phyloP scores from a whole-genome alignment of 768 basidiomycete species.

The Hydnomerulius pinastri region DNA sequence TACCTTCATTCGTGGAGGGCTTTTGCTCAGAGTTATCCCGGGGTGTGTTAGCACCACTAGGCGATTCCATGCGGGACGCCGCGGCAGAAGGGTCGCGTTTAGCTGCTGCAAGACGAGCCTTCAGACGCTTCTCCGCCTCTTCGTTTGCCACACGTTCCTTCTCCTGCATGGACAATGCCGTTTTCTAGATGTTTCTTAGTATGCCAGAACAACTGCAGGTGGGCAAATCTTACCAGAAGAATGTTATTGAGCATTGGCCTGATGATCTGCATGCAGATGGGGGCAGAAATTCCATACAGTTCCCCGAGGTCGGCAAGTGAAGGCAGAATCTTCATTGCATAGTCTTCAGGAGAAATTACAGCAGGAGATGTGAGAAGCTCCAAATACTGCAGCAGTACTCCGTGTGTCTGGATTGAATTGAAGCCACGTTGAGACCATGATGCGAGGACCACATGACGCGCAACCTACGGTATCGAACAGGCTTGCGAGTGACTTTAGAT shows the following conservation, averaged over 20 bases:
- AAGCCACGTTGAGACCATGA: slow-evolving; percentile 23
- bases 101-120: slow-evolving; percentile 69
- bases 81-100: slow-evolving; percentile 67
- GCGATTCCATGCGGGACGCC: slow-evolving; percentile 65
- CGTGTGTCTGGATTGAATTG: slow-evolving; percentile 68
- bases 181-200: slow-evolving; percentile 41
- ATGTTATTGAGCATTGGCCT: slow-evolving; percentile 74
- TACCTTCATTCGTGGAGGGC: slow-evolving; percentile 30
- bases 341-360: slow-evolving; percentile 69
- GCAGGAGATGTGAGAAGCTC: slow-evolving; percentile 80
- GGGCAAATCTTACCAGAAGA: slow-evolving; percentile 50
- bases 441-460: slow-evolving; percentile 13
- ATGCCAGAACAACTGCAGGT: slow-evolving; percentile 1
- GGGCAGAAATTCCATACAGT: slow-evolving; percentile 77
- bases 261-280: slow-evolving; percentile 93
- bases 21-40: slow-evolving; percentile 29
- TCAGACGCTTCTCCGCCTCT: slow-evolving; percentile 79
- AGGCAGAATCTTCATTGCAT: slow-evolving; percentile 74
- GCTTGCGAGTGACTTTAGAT: slow-evolving; percentile 83
- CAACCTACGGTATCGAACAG: slow-evolving; percentile 84
- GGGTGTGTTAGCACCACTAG: slow-evolving; percentile 39
- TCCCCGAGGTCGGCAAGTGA: slow-evolving; percentile 70
- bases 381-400: slow-evolving; percentile 88
- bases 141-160: slow-evolving; percentile 69
- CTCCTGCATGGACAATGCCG: slow-evolving; percentile 65